phyloP scores from a whole-genome alignment of 495 filamentous ascomycete species.

The Pseudoneurospora amorphoporcata region DNA sequence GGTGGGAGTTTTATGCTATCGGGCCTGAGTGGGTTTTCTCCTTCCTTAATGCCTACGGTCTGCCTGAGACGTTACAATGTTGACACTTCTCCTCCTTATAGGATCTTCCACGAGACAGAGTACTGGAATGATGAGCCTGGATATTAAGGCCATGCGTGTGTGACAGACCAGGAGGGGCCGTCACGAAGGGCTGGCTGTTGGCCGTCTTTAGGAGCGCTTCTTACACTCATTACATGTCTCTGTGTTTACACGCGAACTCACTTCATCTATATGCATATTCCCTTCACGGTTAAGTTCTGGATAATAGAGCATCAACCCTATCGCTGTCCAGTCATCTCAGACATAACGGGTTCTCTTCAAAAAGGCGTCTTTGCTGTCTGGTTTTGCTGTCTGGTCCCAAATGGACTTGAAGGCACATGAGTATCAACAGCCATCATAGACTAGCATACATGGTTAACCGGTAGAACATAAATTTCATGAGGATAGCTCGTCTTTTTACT shows the following conservation, averaged over 20 bases:
- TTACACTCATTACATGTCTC: background rate
- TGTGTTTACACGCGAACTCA: background rate
- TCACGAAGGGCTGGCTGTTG: background rate
- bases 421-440: too few species aligned
- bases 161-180: background rate
- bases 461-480: too few species aligned
- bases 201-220: background rate
- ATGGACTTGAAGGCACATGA: too few species aligned
- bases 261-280: background rate
- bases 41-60: background rate
- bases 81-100: background rate
- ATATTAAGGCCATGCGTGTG: slow-evolving; percentile 24
- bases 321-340: too few species aligned
- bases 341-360: too few species aligned
- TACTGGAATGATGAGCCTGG: slow-evolving; percentile 50
- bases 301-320: too few species aligned
- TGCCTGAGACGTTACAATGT: background rate
- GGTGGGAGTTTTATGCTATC: slow-evolving; percentile 50
- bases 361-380: too few species aligned
- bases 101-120: slow-evolving; percentile 49
- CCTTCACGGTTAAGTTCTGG: too few species aligned
- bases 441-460: too few species aligned
- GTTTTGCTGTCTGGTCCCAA: too few species aligned
- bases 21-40: slow-evolving; percentile 42
- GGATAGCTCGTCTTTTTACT: too few species aligned